A percentile compares a stretch with the other conserved stretches of the same genome.
Conservation (phyloP, 1,139 yeast species). For the Suhomyces ambrosiae region DNA sequence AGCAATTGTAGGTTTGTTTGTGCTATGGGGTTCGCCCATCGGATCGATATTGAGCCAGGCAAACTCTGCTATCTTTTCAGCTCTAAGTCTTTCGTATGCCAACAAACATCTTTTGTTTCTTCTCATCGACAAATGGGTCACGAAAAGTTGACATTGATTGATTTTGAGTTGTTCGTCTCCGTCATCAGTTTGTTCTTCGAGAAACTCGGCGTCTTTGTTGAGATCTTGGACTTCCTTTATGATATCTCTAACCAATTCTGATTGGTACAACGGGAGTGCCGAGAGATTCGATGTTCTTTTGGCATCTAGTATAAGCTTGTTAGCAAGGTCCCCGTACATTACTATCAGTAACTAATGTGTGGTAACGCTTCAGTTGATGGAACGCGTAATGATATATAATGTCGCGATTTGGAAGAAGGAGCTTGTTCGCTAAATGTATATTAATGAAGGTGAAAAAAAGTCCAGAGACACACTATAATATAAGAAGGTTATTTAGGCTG, state of each 20-base stretch:
- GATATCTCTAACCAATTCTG: slow-evolving; percentile 70
- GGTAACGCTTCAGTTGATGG: too few species aligned
- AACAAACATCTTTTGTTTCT: slow-evolving; percentile 86
- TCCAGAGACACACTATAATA: too few species aligned
- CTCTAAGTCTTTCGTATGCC: slow-evolving; percentile 77
- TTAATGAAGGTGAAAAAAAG: too few species aligned
- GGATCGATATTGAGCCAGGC: slow-evolving; percentile 67
- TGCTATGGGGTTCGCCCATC: slow-evolving; percentile 17
- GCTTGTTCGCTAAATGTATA: too few species aligned
- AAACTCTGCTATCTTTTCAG: slow-evolving; percentile 65
- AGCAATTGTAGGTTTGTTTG: slow-evolving; percentile 5
- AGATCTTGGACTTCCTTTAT: slow-evolving; percentile 61
- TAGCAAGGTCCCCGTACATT: slow-evolving; percentile 91
- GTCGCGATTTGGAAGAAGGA: too few species aligned
- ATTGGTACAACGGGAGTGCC: slow-evolving; percentile 70
- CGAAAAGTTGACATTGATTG: slow-evolving; percentile 73
- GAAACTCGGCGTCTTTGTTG: slow-evolving; percentile 51
- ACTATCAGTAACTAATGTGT: too few species aligned
- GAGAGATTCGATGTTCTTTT: slow-evolving; percentile 72
- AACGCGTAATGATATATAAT: too few species aligned
- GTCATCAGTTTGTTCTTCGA: slow-evolving; percentile 28
- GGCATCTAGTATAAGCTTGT: slow-evolving; percentile 81
- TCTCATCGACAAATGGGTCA: slow-evolving; percentile 78
- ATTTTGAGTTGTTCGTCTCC: slow-evolving; percentile 45
- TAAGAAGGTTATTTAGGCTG: background rate